phyloP scores from a whole-genome alignment of 768 basidiomycete genomes.

The Clitopilus hobsonii region DNA sequence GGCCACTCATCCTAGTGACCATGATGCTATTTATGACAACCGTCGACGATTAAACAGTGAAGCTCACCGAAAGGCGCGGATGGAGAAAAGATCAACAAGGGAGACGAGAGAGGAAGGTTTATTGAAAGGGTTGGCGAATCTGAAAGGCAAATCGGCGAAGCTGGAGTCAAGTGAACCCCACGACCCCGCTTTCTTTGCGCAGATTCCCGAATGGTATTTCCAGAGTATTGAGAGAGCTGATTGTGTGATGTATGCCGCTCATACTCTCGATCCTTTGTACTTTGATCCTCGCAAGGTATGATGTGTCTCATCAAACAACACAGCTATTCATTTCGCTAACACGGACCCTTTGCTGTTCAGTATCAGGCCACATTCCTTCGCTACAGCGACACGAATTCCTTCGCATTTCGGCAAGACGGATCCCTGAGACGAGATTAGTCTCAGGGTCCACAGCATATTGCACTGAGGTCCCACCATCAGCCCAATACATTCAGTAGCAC shows the following conservation, averaged over 20 bases:
- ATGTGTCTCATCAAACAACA: no score
- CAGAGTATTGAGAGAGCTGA: background rate
- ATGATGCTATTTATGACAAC: constrained; percentile 32
- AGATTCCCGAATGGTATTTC: constrained; percentile 24
- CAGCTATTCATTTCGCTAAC: no score
- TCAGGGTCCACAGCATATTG: no score
- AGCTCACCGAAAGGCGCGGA: background rate
- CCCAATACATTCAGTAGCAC: no score
- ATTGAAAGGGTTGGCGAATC: constrained; percentile 1
- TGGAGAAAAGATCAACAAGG: constrained; percentile 19
- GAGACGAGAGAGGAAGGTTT: constrained; percentile 14
- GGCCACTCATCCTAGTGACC: constrained; percentile 48
- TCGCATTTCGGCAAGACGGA: no score
- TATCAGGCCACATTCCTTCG: no score
- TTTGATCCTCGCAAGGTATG: background rate
- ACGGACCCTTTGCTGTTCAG: no score
- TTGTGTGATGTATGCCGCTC: background rate
- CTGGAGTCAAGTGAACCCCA: constrained; percentile 12
- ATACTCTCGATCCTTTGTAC: background rate
- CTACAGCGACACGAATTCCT: no score
- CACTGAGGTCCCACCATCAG: no score
- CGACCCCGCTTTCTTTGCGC: constrained; percentile 26
- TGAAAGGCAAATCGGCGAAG: constrained; percentile 11
- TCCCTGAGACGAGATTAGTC: no score
- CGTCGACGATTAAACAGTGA: constrained; percentile 6